Conservation (phyloP, 495 filamentous ascomycete species). For the Podospora fimiseda region DNA sequence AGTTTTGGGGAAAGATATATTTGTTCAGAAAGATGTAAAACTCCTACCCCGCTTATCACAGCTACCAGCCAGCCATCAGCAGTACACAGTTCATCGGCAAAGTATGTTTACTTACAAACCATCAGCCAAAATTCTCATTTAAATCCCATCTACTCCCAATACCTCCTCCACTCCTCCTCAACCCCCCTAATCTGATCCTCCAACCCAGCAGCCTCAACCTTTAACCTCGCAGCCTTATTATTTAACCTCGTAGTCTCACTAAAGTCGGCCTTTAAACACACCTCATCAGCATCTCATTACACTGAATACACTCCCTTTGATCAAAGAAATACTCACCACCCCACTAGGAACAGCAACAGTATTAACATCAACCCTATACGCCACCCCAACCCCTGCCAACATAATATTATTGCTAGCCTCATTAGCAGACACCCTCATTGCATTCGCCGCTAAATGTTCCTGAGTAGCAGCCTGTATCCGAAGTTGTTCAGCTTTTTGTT, state of each 20-base stretch:
- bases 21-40: too few species aligned
- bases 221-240: slow-evolving; percentile 14
- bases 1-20: too few species aligned
- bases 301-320: too few species aligned
- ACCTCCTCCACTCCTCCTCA: slow-evolving; percentile 12
- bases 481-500: slow-evolving; percentile 3
- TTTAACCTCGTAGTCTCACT: slow-evolving; percentile 11
- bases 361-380: slow-evolving; percentile 4
- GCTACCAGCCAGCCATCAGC: too few species aligned
- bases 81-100: too few species aligned
- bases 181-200: slow-evolving; percentile 7
- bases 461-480: slow-evolving; percentile 4
- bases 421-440: background rate
- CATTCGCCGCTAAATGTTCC: slow-evolving; percentile 7
- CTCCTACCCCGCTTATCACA: too few species aligned
- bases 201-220: slow-evolving; percentile 9
- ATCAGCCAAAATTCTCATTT: background rate
- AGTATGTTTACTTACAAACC: too few species aligned
- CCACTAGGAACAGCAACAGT: slow-evolving; percentile 1
- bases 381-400: slow-evolving; percentile 7
- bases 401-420: slow-evolving; percentile 9
- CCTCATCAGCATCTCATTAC: background rate
- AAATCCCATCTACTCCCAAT: slow-evolving; percentile 4
- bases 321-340: slow-evolving; percentile 5
- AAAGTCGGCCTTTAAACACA: slow-evolving; percentile 10